Evolutionary conservation across 2,329 filamentous ascomycete species (phyloP).

Genomic region (Phaeosphaeriaceae sp.): DNA sequence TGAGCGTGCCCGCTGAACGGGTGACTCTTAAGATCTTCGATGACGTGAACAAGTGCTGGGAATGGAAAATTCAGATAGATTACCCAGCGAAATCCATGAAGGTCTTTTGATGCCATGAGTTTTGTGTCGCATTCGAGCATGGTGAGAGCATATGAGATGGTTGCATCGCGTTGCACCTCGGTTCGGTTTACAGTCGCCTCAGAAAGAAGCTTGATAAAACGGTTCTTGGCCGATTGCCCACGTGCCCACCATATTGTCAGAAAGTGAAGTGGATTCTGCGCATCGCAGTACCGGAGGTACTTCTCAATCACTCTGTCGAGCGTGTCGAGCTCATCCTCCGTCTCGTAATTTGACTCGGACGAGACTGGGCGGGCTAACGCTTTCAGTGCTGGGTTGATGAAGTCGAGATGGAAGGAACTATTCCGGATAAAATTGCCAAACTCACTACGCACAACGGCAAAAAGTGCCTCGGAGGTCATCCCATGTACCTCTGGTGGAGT

Average conservation of each 20-base stretch:
- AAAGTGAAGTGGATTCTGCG: constrained; percentile 44
- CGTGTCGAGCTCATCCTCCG: neutral
- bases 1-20: constrained; percentile 45
- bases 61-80: constrained; percentile 56
- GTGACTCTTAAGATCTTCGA: constrained; percentile 51
- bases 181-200: constrained; percentile 24
- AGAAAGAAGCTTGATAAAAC: constrained; percentile 58
- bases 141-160: constrained; percentile 41
- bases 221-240: constrained; percentile 55
- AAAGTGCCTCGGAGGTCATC: constrained; percentile 61
- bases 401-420: constrained; percentile 54
- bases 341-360: neutral
- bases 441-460: constrained; percentile 58
- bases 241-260: constrained; percentile 57
- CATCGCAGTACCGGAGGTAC: constrained; percentile 43
- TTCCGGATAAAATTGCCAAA: constrained; percentile 52
- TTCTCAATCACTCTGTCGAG: constrained; percentile 51
- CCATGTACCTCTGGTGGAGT: constrained; percentile 47
- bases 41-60: constrained; percentile 55
- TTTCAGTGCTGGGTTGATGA: constrained; percentile 52
- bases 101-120: constrained; percentile 51
- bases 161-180: constrained; percentile 29
- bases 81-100: constrained; percentile 53
- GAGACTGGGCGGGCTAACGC: constrained; percentile 42
- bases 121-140: constrained; percentile 58